Evolutionary conservation across 768 basidiomycete genomes (phyloP).

Genomic region (Tricholoma saponaceum): DNA sequence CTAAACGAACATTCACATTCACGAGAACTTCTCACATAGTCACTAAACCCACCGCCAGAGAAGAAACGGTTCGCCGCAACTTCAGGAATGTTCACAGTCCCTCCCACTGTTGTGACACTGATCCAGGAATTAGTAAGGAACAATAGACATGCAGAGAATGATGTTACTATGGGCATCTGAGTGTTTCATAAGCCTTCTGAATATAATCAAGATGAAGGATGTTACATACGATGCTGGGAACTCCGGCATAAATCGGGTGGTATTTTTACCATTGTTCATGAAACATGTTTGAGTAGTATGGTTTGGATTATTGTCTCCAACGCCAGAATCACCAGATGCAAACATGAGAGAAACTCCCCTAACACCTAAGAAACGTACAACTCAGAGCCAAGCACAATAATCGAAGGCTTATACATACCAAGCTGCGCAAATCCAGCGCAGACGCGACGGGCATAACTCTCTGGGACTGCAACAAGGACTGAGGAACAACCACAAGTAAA

Average conservation of each 20-base stretch:
- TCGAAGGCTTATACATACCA: constrained; percentile 27
- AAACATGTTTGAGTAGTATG: constrained; percentile 50
- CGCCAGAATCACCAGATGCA: constrained; percentile 65
- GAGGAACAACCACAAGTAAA: background rate
- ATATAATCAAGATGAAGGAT: background rate
- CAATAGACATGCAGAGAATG: background rate
- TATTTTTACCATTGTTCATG: constrained; percentile 55
- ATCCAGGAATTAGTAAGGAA: background rate
- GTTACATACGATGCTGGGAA: constrained; percentile 55
- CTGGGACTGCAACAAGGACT: constrained; percentile 45
- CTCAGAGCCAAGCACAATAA: background rate
- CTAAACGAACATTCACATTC: background rate
- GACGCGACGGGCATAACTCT: constrained; percentile 49
- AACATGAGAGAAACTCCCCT: constrained; percentile 65
- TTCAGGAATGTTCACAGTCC: constrained; percentile 39
- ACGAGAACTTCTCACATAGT: constrained; percentile 40
- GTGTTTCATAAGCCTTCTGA: background rate
- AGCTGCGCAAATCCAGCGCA: constrained; percentile 64
- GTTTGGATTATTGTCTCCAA: constrained; percentile 57
- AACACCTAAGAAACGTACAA: constrained; percentile 41
- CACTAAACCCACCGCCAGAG: constrained; percentile 74
- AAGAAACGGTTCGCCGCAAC: constrained; percentile 23
- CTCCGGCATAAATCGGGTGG: constrained; percentile 45
- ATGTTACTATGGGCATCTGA: constrained; percentile 48
- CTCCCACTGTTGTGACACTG: constrained; percentile 73